Conservation (phyloP, 2,329 filamentous ascomycete genomes). For the Chrysoporthe cubensis region DNA sequence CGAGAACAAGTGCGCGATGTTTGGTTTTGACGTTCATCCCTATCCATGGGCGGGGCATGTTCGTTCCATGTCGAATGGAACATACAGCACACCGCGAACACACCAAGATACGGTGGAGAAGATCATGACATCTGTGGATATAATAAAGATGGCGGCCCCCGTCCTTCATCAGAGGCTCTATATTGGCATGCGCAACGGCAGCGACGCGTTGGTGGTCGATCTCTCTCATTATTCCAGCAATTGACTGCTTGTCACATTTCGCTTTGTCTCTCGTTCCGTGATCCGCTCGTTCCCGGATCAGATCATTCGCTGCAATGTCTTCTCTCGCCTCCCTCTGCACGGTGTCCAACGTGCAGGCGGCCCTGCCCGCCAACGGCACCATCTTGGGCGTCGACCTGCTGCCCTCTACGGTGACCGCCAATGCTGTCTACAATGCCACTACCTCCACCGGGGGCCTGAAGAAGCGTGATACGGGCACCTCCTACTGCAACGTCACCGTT, state of each 20-base stretch:
- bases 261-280: not conserved
- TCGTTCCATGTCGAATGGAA: not conserved
- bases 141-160: not conserved
- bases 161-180: not conserved
- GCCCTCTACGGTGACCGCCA: conserved; percentile 46
- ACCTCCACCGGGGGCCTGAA: conserved; percentile 29
- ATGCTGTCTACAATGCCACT: conserved; percentile 42
- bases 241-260: not conserved
- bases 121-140: not conserved
- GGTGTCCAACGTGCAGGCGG: conserved; percentile 45
- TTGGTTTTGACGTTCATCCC: not conserved
- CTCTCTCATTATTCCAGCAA: not conserved
- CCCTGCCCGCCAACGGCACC: conserved; percentile 47
- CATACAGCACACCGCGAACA: not conserved
- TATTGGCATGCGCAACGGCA: not conserved
- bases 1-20: not conserved
- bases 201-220: not conserved
- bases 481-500: conserved; percentile 44
- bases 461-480: conserved; percentile 33
- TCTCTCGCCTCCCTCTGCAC: conserved; percentile 48
- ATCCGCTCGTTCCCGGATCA: not conserved
- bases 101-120: not conserved
- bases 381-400: conserved; percentile 46
- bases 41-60: conserved; percentile 1
- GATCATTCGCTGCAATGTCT: conserved; percentile 17